phyloP scores from a whole-genome alignment of 169 alveolate species.

The Neospora caninum region DNA sequence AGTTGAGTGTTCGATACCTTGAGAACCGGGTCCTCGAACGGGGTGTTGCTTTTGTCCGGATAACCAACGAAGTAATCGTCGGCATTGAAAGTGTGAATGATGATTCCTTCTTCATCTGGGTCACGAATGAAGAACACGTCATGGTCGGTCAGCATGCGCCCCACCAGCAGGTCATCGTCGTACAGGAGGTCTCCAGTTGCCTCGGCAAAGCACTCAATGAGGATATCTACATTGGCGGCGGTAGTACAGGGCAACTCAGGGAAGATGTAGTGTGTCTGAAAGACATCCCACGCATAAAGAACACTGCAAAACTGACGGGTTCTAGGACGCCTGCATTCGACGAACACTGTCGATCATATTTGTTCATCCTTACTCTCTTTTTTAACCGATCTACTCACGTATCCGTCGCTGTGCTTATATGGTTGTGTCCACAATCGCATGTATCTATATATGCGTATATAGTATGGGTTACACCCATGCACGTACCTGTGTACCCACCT shows the following conservation, averaged over 20 bases:
- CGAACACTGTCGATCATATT: background rate
- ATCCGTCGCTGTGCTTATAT: no score
- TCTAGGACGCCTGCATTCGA: background rate
- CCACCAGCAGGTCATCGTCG: slow-evolving; percentile 57
- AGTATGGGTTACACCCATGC: no score
- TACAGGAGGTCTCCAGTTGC: slow-evolving; percentile 50
- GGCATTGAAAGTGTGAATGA: slow-evolving; percentile 50
- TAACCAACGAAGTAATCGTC: slow-evolving; percentile 59
- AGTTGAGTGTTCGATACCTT: background rate
- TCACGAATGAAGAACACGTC: slow-evolving; percentile 48
- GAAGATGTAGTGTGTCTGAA: slow-evolving; percentile 39
- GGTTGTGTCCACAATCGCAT: no score
- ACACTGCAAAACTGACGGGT: background rate
- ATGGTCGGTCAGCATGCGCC: slow-evolving; percentile 58
- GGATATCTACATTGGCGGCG: slow-evolving; percentile 35
- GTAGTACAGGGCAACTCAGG: slow-evolving; percentile 54
- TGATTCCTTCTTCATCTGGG: background rate
- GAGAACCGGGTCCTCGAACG: slow-evolving; percentile 45
- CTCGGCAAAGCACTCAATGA: slow-evolving; percentile 52
- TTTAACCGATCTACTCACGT: no score
- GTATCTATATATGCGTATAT: no score
- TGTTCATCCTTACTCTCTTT: no score
- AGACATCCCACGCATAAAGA: background rate
- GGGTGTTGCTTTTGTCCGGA: slow-evolving; percentile 19
- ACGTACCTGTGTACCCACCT: no score